phyloP scores from a whole-genome alignment of 176 grass and related monocot species.

The Aegilops umbellulata region DNA sequence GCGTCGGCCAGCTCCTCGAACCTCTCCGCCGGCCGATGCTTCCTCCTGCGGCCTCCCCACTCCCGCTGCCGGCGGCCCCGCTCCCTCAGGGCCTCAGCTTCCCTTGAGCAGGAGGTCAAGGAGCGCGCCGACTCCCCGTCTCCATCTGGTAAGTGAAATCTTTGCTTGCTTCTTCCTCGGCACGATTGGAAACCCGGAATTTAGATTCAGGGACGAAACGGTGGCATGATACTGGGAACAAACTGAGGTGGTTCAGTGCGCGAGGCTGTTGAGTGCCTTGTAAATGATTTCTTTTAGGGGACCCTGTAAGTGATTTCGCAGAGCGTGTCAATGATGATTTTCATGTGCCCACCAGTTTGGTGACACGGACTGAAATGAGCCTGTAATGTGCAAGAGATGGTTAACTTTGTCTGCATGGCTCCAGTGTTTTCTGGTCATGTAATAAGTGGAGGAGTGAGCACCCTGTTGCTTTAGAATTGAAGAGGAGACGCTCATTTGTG shows the following conservation, averaged over 20 bases:
- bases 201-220: not conserved
- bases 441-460: not conserved
- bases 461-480: not conserved
- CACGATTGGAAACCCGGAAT: not conserved
- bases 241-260: not conserved
- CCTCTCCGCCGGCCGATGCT: constrained; percentile 13
- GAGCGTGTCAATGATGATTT: not conserved
- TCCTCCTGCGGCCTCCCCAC: constrained; percentile 6
- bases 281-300: not conserved
- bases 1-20: not conserved
- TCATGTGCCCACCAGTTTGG: not conserved
- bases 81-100: constrained; percentile 36
- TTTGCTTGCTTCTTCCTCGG: not conserved
- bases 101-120: constrained; percentile 51
- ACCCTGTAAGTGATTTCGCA: not conserved
- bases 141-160: constrained; percentile 28
- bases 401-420: not conserved
- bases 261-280: not conserved
- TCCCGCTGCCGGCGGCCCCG: constrained; percentile 24
- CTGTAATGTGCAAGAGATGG: not conserved
- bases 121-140: constrained; percentile 36
- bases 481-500: not conserved
- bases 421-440: not conserved
- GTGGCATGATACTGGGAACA: not conserved
- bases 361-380: constrained; percentile 5